A percentile compares a stretch with the other conserved stretches of the same genome.
phyloP scores from a whole-genome alignment of 2,329 filamentous ascomycete species.

The Aureobasidium sp. region DNA sequence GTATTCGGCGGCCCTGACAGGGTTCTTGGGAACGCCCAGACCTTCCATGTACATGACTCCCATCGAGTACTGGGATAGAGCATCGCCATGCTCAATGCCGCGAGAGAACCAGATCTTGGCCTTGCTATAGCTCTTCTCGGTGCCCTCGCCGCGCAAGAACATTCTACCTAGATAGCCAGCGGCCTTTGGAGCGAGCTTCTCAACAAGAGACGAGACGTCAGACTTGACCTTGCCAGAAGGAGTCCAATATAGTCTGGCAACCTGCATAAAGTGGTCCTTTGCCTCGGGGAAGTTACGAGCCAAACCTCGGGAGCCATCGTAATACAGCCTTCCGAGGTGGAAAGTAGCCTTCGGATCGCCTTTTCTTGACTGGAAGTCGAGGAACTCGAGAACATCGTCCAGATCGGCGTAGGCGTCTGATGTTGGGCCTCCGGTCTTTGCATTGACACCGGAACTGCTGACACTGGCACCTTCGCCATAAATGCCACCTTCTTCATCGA shows the following conservation, averaged over 20 bases:
- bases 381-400: constrained; percentile 89
- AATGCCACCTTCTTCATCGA: constrained; percentile 83
- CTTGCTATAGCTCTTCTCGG: constrained; percentile 68
- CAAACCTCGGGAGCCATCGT: constrained; percentile 73
- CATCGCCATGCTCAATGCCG: constrained; percentile 67
- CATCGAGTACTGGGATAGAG: constrained; percentile 76
- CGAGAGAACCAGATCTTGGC: constrained; percentile 79
- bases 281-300: constrained; percentile 67
- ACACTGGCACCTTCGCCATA: constrained; percentile 94
- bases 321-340: constrained; percentile 77
- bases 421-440: constrained; percentile 63
- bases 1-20: constrained; percentile 64
- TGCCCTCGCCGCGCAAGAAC: constrained; percentile 81
- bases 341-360: constrained; percentile 83
- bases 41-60: constrained; percentile 79
- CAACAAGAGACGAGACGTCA: constrained; percentile 62
- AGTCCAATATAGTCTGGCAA: constrained; percentile 75
- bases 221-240: constrained; percentile 63
- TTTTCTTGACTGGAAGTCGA: constrained; percentile 84
- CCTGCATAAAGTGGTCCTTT: constrained; percentile 71
- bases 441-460: constrained; percentile 77
- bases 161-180: constrained; percentile 84
- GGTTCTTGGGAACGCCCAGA: constrained; percentile 63
- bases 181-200: constrained; percentile 73
- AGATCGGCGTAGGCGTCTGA: constrained; percentile 79